Evolutionary conservation across 352 stramenopile genomes (phyloP), one percentile per base, ranked within the genome.

Genomic region (Pythium phragmitis): DNA sequence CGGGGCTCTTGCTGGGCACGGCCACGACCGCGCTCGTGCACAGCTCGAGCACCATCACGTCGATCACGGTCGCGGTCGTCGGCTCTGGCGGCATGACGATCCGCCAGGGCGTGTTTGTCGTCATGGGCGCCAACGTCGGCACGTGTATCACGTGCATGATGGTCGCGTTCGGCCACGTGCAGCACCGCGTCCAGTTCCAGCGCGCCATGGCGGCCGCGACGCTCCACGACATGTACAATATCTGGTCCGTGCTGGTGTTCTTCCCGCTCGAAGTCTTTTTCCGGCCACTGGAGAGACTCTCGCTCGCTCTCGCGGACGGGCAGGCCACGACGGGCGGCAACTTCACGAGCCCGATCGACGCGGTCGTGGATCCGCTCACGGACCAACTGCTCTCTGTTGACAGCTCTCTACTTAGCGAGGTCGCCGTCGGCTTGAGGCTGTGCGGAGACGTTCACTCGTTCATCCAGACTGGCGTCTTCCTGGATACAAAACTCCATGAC

Each of bases 101-200:
- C 19, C 55, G 55, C 21, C 69, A 80, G 57, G 86, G 67, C 28
- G 89, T 94, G 53, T 89, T 80, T 62, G 88, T 94, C 65, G 74
- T 95, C 46, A 92, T 94, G 77, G 86, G 86, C 39, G 83, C 86
- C 34, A 94, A 94, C 68, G 89, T 86, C 28, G 55, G 55, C 45
- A 62, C 55, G 2, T 62, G 55, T 30, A 28, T 62, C 30, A 63
- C 56, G 42, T 63, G 56, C 56, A 63, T 63, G 30, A 54, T 62
- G 43, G 55, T 62, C 30, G 55, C 55, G 45, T 62, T 62, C 33
- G 55, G 43, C 30, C 45, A 62, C 9, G 55, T 62, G 17, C 9
- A 17, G 12, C n/a, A 62, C 52, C 63, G 57, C 17, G 74, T 68
- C 36, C 39, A 74, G 50, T 69, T 84, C 43, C 62, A 82, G 52